Evolutionary conservation across 768 basidiomycete genomes (phyloP).

Genomic region (Leccinum broughii): DNA sequence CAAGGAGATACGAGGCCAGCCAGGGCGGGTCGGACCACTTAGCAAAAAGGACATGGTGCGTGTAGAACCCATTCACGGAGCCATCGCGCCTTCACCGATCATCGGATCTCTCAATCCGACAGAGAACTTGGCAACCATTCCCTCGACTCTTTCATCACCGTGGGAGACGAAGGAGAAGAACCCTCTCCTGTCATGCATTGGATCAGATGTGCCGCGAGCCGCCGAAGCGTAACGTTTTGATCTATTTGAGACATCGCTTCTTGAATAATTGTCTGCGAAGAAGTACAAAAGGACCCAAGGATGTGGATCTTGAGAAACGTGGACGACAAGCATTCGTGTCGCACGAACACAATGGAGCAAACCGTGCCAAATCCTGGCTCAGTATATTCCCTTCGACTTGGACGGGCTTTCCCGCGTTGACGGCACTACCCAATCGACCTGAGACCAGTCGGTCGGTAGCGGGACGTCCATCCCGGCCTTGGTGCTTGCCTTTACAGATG

Average conservation of each 20-base stretch:
- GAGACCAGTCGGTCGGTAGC: conserved; percentile 26
- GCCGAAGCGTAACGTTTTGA: conserved; percentile 38
- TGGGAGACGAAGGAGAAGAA: not conserved
- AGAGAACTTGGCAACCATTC: conserved; percentile 39
- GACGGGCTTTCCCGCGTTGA: conserved; percentile 11
- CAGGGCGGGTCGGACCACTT: conserved; percentile 35
- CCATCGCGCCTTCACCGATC: not conserved
- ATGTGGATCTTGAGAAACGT: conserved; percentile 42
- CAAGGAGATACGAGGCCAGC: conserved; percentile 35
- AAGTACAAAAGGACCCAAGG: conserved; percentile 30
- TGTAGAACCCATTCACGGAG: not conserved
- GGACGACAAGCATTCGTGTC: conserved; percentile 31
- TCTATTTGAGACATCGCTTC: conserved; percentile 22
- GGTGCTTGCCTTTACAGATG: conserved; percentile 25
- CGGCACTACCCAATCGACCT: conserved; percentile 15
- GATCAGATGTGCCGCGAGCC: conserved; percentile 32
- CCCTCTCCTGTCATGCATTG: not conserved
- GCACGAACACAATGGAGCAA: not conserved
- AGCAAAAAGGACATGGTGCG: conserved; percentile 31
- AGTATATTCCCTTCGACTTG: conserved; percentile 16
- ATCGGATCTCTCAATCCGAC: conserved; percentile 19
- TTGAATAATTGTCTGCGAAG: conserved; percentile 14
- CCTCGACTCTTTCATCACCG: conserved; percentile 28
- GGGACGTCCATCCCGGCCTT: conserved; percentile 23
- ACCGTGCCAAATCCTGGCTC: conserved; percentile 40